Evolutionary conservation across 1,284 basidiomycete genomes (phyloP), one percentile per base, ranked within the genome.

Genomic region (Vanrija sp.): DNA sequence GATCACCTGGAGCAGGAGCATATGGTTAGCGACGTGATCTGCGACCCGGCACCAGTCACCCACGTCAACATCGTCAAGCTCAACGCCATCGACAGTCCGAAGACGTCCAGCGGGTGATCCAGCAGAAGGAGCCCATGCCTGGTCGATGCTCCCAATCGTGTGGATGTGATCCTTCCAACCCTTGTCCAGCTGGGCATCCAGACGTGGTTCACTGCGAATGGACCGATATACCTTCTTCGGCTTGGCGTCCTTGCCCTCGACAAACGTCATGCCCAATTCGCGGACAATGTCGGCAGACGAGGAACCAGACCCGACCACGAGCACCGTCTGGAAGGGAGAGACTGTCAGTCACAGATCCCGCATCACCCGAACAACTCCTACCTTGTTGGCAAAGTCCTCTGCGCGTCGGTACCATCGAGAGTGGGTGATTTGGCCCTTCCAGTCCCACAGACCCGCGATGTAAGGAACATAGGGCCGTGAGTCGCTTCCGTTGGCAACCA

Each of bases 161-260:
- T 19, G 20, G 37, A 57, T 47, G 31, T 46, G 44, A 4, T 45
- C 47, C 23, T 42, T 39, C 51, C 55, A 57, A 10, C 55, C 55
- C 16, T 45, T 53, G 14, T 57, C 55, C 19, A 45, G 51, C 38
- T 57, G 47, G 5, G 50, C 49, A 35, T 57, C 55, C 27, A 49
- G 49, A 16, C 55, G 39, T 9, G 53, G 24, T 19, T 47, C 48
- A 47, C 54, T 56, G 18, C 46, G 35, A 47, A 56, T 52, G 1
- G 54, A 56, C 24, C 54, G 15, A 37, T 56, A 56, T 14, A 56
- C 52, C 49, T 55, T 55, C 43, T 47, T 51, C 10, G 53, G 44
- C 20, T 35, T 37, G 7, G 20, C n/a, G 8, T 44, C 10, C 22
- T 27, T 47, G 14, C 47, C 35, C 3, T 42, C 39, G 10, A 55